Evolutionary conservation across 805 yeast species (phyloP).

Genomic region (Pichia deserticola): DNA sequence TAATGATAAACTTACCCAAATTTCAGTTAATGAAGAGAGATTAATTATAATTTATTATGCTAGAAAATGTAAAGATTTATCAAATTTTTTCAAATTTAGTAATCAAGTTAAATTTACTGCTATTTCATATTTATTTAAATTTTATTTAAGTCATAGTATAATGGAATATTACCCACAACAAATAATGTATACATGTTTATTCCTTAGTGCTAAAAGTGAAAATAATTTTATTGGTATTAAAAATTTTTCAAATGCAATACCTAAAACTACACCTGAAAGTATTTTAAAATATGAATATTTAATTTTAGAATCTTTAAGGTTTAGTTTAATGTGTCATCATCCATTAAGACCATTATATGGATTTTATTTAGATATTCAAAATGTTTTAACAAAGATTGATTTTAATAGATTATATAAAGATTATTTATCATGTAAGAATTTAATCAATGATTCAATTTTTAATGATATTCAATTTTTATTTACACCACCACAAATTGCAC

Average conservation of each 20-base stretch:
- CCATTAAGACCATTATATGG: conserved; percentile 91
- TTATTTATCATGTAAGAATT: conserved; percentile 62
- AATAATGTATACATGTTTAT: conserved; percentile 72
- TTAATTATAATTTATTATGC: conserved; percentile 64
- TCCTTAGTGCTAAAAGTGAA: conserved; percentile 88
- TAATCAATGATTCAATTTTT: conserved; percentile 59
- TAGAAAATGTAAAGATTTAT: conserved; percentile 60
- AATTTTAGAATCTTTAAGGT: conserved; percentile 64
- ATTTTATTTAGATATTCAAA: conserved; percentile 84
- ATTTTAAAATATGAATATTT: conserved; percentile 75
- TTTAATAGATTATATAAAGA: conserved; percentile 54
- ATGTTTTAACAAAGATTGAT: conserved; percentile 40
- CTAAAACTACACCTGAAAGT: conserved; percentile 56
- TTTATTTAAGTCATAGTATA: conserved; percentile 72
- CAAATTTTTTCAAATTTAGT: conserved; percentile 71
- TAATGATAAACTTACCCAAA: conserved; percentile 29
- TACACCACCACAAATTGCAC: conserved; percentile 94
- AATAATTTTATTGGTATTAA: conserved; percentile 83
- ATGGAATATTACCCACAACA: conserved; percentile 86
- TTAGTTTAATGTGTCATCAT: conserved; percentile 81
- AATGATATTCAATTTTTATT: conserved; percentile 71
- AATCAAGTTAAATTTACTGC: conserved; percentile 88
- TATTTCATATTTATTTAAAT: conserved; percentile 69
- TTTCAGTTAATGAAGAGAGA: conserved; percentile 64
- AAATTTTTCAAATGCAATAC: conserved; percentile 64